Evolutionary conservation across 805 yeast species (phyloP).

Genomic region (Barnettozyma botsteinii): DNA sequence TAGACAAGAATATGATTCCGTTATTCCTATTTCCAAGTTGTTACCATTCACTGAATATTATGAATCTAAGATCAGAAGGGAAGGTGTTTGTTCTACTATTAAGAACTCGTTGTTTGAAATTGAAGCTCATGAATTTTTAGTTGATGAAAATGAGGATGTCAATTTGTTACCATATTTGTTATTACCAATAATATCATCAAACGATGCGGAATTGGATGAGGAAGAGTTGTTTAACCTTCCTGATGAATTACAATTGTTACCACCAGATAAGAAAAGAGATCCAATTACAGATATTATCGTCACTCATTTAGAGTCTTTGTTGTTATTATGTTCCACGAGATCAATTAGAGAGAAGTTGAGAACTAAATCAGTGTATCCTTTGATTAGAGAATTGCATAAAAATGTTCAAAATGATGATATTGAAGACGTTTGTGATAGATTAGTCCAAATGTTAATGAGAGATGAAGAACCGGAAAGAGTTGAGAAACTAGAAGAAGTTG

Average conservation of each 20-base stretch:
- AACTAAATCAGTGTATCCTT: slow-evolving; percentile 75
- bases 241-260: slow-evolving; percentile 76
- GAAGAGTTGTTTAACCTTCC: slow-evolving; percentile 88
- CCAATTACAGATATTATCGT: slow-evolving; percentile 57
- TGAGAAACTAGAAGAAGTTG: slow-evolving; percentile 38
- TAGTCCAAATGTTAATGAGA: slow-evolving; percentile 88
- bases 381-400: slow-evolving; percentile 82
- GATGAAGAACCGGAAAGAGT: slow-evolving; percentile 62
- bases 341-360: slow-evolving; percentile 72
- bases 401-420: slow-evolving; percentile 42
- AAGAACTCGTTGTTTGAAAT: slow-evolving; percentile 85
- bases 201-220: slow-evolving; percentile 61
- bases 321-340: slow-evolving; percentile 73
- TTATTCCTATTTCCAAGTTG: slow-evolving; percentile 76
- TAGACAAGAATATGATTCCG: slow-evolving; percentile 64
- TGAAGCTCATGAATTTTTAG: slow-evolving; percentile 53
- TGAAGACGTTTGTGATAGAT: slow-evolving; percentile 68
- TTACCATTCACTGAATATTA: slow-evolving; percentile 78
- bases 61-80: slow-evolving; percentile 74
- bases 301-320: slow-evolving; percentile 72
- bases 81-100: slow-evolving; percentile 88
- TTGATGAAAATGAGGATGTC: slow-evolving; percentile 50
- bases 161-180: slow-evolving; percentile 78
- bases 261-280: slow-evolving; percentile 73
- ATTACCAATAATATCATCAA: slow-evolving; percentile 74